Conservation (phyloP, 2,329 filamentous ascomycete species). For the Pezicula rhizophila region DNA sequence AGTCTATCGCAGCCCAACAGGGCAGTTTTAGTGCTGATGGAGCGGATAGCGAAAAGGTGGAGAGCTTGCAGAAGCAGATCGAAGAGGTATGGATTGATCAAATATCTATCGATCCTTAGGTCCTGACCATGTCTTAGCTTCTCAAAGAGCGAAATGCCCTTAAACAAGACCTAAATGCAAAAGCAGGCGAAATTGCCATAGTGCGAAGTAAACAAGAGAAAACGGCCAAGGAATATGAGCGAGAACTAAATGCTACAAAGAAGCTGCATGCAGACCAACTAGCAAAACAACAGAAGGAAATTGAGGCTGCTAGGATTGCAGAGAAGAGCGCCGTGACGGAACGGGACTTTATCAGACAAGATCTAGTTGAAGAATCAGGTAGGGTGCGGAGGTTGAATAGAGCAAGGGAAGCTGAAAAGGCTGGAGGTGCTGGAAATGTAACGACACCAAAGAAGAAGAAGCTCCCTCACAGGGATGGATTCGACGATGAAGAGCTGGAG, state of each 20-base stretch:
- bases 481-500: constrained; percentile 53
- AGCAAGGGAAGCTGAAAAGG: constrained; percentile 40
- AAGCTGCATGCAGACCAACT: constrained; percentile 59
- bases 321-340: constrained; percentile 62
- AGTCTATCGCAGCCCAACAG: constrained; percentile 11
- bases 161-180: constrained; percentile 51
- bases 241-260: constrained; percentile 54
- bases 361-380: constrained; percentile 56
- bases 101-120: not conserved
- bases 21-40: constrained; percentile 8
- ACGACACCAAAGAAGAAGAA: constrained; percentile 60
- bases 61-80: constrained; percentile 18
- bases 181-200: constrained; percentile 68
- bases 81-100: constrained; percentile 16
- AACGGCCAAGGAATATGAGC: constrained; percentile 54
- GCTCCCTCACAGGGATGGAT: constrained; percentile 65
- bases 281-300: constrained; percentile 55
- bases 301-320: constrained; percentile 60
- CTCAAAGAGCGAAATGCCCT: constrained; percentile 50
- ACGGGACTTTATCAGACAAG: constrained; percentile 66
- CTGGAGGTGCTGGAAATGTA: constrained; percentile 23
- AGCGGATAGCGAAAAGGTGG: constrained; percentile 6
- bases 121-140: constrained; percentile 13
- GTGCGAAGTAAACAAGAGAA: constrained; percentile 66
- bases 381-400: constrained; percentile 32